These are phyloP conservation scores for Biscogniauxia sp. DNA, from an alignment of 2,329 filamentous ascomycete genomes.

Conservation along the genomic window DNA sequence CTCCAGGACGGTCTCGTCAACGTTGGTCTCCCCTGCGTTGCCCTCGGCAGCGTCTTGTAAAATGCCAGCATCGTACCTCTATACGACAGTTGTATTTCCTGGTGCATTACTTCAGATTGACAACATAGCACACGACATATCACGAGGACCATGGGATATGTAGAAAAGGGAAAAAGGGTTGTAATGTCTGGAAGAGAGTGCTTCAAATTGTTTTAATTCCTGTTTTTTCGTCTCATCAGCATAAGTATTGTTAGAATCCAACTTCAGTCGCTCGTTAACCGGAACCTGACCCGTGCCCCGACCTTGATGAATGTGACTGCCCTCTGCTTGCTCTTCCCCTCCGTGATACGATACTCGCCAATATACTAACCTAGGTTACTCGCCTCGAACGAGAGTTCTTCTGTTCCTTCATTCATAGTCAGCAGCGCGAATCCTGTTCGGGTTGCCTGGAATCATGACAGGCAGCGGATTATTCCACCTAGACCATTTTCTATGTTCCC, in stretches of 20 bases:
- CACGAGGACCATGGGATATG: constrained; percentile 25
- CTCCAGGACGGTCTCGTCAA: constrained; percentile 30
- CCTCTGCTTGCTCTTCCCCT: neutral
- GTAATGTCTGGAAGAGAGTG: constrained; percentile 13
- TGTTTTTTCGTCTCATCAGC: constrained; percentile 18
- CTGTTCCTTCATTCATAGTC: constrained; percentile 4
- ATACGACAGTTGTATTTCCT: neutral
- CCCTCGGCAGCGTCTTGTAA: constrained; percentile 30
- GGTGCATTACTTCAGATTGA: constrained; percentile 11
- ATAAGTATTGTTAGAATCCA: constrained; percentile 25
- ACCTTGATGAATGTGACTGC: too few species aligned
- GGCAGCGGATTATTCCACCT: constrained; percentile 7
- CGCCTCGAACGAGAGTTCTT: neutral
- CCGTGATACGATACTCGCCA: too few species aligned
- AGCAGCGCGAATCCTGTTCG: constrained; percentile 4
- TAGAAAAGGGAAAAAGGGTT: constrained; percentile 26
- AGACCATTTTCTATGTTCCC: constrained; percentile 25
- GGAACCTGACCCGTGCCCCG: constrained; percentile 9
- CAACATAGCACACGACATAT: constrained; percentile 16
- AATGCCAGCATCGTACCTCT: constrained; percentile 13
- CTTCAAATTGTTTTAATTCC: constrained; percentile 1
- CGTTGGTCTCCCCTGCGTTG: constrained; percentile 31
- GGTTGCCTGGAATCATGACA: constrained; percentile 8
- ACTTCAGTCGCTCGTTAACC: constrained; percentile 30
- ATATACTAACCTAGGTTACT: too few species aligned